phyloP scores from a whole-genome alignment of 1,284 basidiomycete species.

The Ustilago curta region DNA sequence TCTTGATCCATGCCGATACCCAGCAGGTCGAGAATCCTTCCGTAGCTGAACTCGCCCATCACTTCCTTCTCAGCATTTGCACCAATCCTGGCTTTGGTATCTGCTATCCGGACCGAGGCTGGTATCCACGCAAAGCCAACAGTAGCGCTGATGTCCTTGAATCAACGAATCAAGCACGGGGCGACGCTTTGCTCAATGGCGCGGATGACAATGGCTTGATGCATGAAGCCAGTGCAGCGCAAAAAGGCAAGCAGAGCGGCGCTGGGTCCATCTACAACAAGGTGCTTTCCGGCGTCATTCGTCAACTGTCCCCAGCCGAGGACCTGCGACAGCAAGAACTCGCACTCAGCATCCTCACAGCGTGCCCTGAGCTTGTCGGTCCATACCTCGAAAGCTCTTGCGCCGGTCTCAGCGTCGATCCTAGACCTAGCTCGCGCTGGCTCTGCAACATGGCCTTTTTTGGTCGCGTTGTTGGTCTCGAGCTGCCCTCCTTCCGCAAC shows the following conservation, averaged over 20 bases:
- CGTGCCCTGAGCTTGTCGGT: conserved; percentile 87
- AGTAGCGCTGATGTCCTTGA: neutral
- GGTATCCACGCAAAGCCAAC: conserved; percentile 76
- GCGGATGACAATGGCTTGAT: conserved; percentile 56
- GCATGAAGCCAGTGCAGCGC: conserved; percentile 70
- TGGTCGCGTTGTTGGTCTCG: conserved; percentile 80
- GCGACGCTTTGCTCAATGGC: conserved; percentile 8
- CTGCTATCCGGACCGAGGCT: conserved; percentile 88
- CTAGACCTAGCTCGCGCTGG: conserved; percentile 87
- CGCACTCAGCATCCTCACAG: conserved; percentile 79
- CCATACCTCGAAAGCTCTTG: conserved; percentile 72
- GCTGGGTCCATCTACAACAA: conserved; percentile 78
- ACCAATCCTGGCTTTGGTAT: conserved; percentile 84
- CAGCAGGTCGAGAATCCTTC: conserved; percentile 35
- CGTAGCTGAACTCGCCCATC: conserved; percentile 83
- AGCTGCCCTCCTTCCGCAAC: conserved; percentile 75
- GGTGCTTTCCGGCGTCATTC: conserved; percentile 81
- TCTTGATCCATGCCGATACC: conserved; percentile 40
- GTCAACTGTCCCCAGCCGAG: conserved; percentile 81
- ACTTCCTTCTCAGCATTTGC: conserved; percentile 88
- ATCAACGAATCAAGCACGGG: conserved; percentile 19
- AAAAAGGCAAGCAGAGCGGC: conserved; percentile 48
- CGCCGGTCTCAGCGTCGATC: conserved; percentile 82
- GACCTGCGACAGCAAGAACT: conserved; percentile 87
- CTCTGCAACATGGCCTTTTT: conserved; percentile 86